Evolutionary conservation across 1,139 yeast species (phyloP).

Genomic region (Yamadazyma dushanensis): DNA sequence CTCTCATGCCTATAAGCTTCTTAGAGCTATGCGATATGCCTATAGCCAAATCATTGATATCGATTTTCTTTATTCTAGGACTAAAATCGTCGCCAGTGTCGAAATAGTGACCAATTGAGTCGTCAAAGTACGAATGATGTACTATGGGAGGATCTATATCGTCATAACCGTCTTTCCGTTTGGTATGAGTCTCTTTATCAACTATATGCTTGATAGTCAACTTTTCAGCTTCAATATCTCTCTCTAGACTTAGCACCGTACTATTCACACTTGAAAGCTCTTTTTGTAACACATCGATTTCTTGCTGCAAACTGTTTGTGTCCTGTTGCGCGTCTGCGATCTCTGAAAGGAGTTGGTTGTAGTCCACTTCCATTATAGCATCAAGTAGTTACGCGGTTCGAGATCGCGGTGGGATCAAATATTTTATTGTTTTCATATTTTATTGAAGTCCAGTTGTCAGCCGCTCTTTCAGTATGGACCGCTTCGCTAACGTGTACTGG

Average conservation of each 20-base stretch:
- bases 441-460: too few species aligned
- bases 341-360: slow-evolving; percentile 1
- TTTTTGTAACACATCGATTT: slow-evolving; percentile 15
- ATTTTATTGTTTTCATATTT: background rate
- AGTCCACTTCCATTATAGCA: background rate
- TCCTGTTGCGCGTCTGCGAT: slow-evolving; percentile 12
- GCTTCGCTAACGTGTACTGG: slow-evolving; percentile 32
- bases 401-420: slow-evolving; percentile 1
- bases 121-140: slow-evolving; percentile 31
- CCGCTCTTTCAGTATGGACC: too few species aligned
- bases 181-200: slow-evolving; percentile 3
- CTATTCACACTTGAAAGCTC: slow-evolving; percentile 11
- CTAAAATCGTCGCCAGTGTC: slow-evolving; percentile 8
- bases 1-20: slow-evolving; percentile 24
- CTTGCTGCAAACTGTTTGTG: slow-evolving; percentile 16
- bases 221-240: slow-evolving; percentile 6
- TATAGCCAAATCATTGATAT: slow-evolving; percentile 12
- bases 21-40: slow-evolving; percentile 13
- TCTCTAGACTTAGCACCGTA: slow-evolving; percentile 6
- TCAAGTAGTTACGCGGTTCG: background rate
- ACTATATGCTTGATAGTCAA: background rate
- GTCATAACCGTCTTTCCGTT: slow-evolving; percentile 9
- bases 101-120: slow-evolving; percentile 28
- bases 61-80: slow-evolving; percentile 5
- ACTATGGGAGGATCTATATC: slow-evolving; percentile 18